These are phyloP conservation scores for Tulasnella sp. DNA, from an alignment of 768 basidiomycete genomes.

Conservation along the genomic window DNA sequence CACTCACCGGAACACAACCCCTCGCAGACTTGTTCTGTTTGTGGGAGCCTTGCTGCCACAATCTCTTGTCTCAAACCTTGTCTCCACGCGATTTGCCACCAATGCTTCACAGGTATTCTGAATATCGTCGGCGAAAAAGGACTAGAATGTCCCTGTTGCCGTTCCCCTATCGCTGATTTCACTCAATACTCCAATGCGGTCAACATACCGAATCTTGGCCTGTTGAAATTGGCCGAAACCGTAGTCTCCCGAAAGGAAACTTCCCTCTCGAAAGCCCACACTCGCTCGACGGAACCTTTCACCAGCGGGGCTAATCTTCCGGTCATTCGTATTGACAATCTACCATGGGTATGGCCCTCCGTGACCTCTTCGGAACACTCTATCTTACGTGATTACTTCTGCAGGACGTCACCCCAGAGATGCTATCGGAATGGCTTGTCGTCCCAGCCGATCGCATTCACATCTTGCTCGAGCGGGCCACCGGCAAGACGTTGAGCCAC, in stretches of 20 bases:
- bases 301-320: constrained; percentile 31
- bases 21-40: too few species aligned
- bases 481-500: constrained; percentile 66
- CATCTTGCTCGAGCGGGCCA: constrained; percentile 66
- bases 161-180: not conserved
- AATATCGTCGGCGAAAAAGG: constrained; percentile 87
- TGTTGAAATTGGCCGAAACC: not conserved
- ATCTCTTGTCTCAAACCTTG: constrained; percentile 48
- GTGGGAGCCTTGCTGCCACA: too few species aligned
- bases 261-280: not conserved
- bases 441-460: constrained; percentile 44
- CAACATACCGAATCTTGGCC: not conserved
- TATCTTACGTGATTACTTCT: not conserved
- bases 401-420: constrained; percentile 74
- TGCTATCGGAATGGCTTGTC: constrained; percentile 45
- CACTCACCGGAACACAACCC: too few species aligned
- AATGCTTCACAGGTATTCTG: constrained; percentile 70
- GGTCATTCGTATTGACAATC: constrained; percentile 75
- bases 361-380: constrained; percentile 20
- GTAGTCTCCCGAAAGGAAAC: not conserved
- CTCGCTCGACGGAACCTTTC: not conserved
- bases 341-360: constrained; percentile 54
- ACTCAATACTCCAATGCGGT: not conserved
- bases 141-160: constrained; percentile 56
- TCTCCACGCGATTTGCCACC: constrained; percentile 61